Conservation (phyloP, 2,329 filamentous ascomycete genomes). For the Coleophoma crateriformis region DNA sequence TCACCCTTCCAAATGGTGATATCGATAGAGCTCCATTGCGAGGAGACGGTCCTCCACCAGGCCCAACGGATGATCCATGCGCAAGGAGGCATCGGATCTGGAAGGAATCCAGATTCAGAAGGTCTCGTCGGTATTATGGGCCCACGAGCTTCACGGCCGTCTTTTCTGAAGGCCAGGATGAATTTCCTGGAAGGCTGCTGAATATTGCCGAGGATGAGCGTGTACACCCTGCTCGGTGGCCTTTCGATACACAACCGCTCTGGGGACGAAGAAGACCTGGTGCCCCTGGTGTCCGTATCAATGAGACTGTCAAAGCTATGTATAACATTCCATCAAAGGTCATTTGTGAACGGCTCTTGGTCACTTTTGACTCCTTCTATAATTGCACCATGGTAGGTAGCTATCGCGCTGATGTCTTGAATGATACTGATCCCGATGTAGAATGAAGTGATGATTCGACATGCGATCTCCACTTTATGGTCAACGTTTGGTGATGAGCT, state of each 20-base stretch:
- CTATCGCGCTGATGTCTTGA: too few relatives aligned
- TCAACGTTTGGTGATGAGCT: constrained; percentile 14
- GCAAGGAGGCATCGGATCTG: constrained; percentile 5
- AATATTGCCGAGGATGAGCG: constrained; percentile 18
- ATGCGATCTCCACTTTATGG: constrained; percentile 15
- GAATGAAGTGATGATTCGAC: constrained; percentile 14
- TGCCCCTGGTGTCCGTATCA: constrained; percentile 13
- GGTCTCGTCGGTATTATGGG: constrained; percentile 18
- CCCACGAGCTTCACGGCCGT: constrained; percentile 23
- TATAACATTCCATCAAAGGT: constrained; percentile 18
- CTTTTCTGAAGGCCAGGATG: constrained; percentile 16
- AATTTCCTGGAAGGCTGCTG: constrained; percentile 13
- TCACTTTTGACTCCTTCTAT: constrained; percentile 4
- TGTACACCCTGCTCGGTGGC: constrained; percentile 19
- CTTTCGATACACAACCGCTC: constrained; percentile 16
- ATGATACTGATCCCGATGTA: neutral
- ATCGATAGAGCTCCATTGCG: too few relatives aligned
- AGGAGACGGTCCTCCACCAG: neutral
- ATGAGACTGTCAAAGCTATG: constrained; percentile 16
- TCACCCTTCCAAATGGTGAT: too few relatives aligned
- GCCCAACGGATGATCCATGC: neutral
- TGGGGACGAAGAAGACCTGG: constrained; percentile 14
- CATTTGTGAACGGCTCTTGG: constrained; percentile 15
- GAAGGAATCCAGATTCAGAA: constrained; percentile 13
- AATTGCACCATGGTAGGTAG: constrained; percentile 5